These are phyloP conservation scores for Coemansia sp. DNA, from an alignment of 192 early-diverging fungal species.

Conservation along the genomic window DNA sequence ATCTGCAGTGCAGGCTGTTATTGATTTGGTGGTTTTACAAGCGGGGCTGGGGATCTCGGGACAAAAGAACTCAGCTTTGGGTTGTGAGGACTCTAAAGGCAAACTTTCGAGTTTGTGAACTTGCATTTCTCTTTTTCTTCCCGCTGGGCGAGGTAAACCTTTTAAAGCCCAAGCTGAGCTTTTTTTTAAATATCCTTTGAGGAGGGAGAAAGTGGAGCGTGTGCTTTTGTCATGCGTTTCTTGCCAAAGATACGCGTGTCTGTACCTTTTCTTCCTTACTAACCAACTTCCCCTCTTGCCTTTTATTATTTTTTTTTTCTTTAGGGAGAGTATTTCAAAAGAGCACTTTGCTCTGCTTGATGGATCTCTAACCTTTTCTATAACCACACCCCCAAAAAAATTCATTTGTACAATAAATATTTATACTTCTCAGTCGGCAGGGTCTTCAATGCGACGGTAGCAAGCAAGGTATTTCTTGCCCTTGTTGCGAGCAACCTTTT, in stretches of 20 bases:
- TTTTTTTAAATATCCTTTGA: too few relatives aligned
- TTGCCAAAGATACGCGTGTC: neutral
- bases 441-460: slow-evolving; percentile 71
- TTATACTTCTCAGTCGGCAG: slow-evolving; percentile 13
- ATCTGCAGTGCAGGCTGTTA: slow-evolving; percentile 1
- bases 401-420: slow-evolving; percentile 34
- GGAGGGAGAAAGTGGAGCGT: neutral
- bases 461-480: slow-evolving; percentile 93
- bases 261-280: slow-evolving; percentile 6
- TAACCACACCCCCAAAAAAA: slow-evolving; percentile 24
- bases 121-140: too few relatives aligned
- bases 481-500: slow-evolving; percentile 95
- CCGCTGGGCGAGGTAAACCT: too few relatives aligned
- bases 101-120: too few relatives aligned
- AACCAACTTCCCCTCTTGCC: neutral
- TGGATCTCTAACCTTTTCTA: neutral
- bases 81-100: too few relatives aligned
- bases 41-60: too few relatives aligned
- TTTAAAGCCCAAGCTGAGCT: too few relatives aligned
- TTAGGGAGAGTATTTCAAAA: neutral
- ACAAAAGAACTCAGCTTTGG: too few relatives aligned
- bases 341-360: neutral
- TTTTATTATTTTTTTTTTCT: slow-evolving; percentile 6
- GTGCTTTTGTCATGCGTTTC: slow-evolving; percentile 5
- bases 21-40: too few relatives aligned